These are phyloP conservation scores for Geoglossum cookeanum DNA, from an alignment of 2,329 filamentous ascomycete species.

Conservation along the genomic window DNA sequence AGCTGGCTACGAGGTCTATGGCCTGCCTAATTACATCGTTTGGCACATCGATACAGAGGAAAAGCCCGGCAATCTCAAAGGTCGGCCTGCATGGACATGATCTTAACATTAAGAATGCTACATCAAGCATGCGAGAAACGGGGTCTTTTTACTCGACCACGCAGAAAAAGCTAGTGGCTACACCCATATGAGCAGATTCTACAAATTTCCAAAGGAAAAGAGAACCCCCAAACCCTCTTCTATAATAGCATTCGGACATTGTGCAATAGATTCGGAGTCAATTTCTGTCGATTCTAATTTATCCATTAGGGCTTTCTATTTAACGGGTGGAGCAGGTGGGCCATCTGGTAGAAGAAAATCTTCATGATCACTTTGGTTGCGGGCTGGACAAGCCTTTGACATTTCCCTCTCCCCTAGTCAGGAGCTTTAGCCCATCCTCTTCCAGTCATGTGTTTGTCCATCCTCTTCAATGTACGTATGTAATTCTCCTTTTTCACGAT, in stretches of 20 bases:
- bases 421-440: background rate
- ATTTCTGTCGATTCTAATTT: background rate
- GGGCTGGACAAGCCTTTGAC: background rate
- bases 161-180: background rate
- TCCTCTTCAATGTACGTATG: background rate
- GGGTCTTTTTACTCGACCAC: background rate
- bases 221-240: background rate
- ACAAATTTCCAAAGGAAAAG: background rate
- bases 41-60: slow-evolving; percentile 98
- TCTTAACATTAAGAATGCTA: background rate
- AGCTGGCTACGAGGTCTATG: slow-evolving; percentile 80
- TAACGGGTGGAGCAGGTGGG: background rate
- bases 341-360: background rate
- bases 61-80: slow-evolving; percentile 55
- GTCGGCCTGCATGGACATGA: slow-evolving; percentile 8
- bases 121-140: background rate
- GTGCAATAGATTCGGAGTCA: slow-evolving; percentile 1
- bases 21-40: slow-evolving; percentile 91
- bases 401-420: background rate
- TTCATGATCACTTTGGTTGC: background rate
- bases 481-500: background rate
- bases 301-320: background rate
- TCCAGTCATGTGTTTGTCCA: background rate
- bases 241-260: background rate
- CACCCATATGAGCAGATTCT: background rate